Conservation (phyloP, 352 stramenopile genomes). For the Globisporangium rhizosaccharum region DNA sequence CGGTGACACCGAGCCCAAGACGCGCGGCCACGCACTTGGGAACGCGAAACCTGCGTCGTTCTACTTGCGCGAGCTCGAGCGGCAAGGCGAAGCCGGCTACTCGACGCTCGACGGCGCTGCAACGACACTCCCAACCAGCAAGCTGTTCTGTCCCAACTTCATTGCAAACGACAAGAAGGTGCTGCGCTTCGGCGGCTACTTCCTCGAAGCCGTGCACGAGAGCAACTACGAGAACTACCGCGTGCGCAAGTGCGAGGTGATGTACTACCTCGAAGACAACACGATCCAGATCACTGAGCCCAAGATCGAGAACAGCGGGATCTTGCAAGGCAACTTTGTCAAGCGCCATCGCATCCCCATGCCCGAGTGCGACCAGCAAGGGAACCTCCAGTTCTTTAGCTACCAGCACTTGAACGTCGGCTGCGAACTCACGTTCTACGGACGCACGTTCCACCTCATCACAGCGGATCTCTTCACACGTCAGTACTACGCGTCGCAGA, state of each 20-base stretch:
- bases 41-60: conserved; percentile 57
- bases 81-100: conserved; percentile 34
- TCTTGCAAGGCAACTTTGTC: conserved; percentile 86
- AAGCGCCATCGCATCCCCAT: conserved; percentile 82
- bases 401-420: conserved; percentile 61
- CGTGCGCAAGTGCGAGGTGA: conserved; percentile 67
- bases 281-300: conserved; percentile 86
- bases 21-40: conserved; percentile 49
- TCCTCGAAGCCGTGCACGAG: conserved; percentile 85
- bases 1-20: conserved; percentile 69
- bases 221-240: conserved; percentile 84
- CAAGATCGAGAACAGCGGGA: conserved; percentile 86
- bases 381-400: conserved; percentile 68
- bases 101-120: conserved; percentile 40
- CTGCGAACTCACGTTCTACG: conserved; percentile 70
- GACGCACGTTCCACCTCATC: conserved; percentile 73
- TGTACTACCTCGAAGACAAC: conserved; percentile 88
- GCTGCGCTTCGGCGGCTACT: conserved; percentile 84
- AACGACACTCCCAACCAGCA: conserved; percentile 24
- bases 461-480: conserved; percentile 68
- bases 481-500: conserved; percentile 38
- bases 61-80: conserved; percentile 68
- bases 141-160: conserved; percentile 59
- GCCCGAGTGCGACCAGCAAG: conserved; percentile 63
- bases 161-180: conserved; percentile 82